These are phyloP conservation scores for Monosporozyma solicola DNA, from an alignment of 805 yeast species.

Conservation along the genomic window DNA sequence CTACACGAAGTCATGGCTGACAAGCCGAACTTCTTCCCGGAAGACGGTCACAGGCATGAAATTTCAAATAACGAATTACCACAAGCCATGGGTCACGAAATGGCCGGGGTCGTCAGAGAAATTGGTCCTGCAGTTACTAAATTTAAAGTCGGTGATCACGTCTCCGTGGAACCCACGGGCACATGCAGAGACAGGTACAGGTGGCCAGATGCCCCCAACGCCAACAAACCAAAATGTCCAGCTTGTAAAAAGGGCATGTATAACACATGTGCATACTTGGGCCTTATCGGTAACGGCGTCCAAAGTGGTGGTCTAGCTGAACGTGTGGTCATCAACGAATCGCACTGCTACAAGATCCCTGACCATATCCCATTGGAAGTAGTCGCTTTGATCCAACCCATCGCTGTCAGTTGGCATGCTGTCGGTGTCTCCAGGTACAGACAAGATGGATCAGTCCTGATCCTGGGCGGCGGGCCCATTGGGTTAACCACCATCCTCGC, in stretches of 20 bases:
- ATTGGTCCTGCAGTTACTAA: constrained; percentile 39
- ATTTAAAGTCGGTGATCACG: constrained; percentile 46
- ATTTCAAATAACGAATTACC: constrained; percentile 35
- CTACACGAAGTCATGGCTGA: constrained; percentile 46
- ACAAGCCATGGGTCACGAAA: constrained; percentile 47
- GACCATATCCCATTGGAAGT: constrained; percentile 39
- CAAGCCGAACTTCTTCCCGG: constrained; percentile 48
- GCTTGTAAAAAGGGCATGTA: constrained; percentile 44
- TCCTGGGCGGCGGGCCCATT: constrained; percentile 57
- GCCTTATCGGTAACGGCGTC: constrained; percentile 49
- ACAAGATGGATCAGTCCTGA: constrained; percentile 39
- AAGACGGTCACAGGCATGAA: constrained; percentile 30
- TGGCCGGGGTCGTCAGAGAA: constrained; percentile 37
- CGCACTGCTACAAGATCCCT: constrained; percentile 36
- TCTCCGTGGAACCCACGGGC: constrained; percentile 54
- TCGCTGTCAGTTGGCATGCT: constrained; percentile 53
- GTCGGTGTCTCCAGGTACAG: constrained; percentile 39
- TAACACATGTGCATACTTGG: constrained; percentile 43
- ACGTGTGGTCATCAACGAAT: constrained; percentile 34
- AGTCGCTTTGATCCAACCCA: constrained; percentile 51
- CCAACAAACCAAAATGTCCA: constrained; percentile 31
- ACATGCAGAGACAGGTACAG: constrained; percentile 43
- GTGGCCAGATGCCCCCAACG: constrained; percentile 30
- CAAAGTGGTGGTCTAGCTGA: constrained; percentile 51
- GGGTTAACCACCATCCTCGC: constrained; percentile 53